A percentile compares a stretch with the other conserved stretches of the same genome.
These are phyloP conservation scores for Aphanomyces invadans DNA, from an alignment of 352 stramenopile genomes.

Conservation along the genomic window DNA sequence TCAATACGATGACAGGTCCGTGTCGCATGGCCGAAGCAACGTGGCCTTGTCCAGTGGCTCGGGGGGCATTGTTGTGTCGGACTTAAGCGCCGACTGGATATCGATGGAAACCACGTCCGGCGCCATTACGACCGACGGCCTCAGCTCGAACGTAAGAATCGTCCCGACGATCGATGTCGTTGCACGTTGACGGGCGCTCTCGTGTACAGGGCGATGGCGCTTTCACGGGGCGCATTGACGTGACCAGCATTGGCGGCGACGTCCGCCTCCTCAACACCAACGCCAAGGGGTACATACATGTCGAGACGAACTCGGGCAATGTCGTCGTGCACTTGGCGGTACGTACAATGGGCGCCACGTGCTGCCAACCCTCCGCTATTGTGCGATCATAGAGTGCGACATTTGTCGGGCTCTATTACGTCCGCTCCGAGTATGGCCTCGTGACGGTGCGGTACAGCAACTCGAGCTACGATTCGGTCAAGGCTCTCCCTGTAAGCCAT, in stretches of 20 bases:
- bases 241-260: constrained; percentile 47
- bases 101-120: constrained; percentile 39
- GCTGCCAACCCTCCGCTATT: too few relatives aligned
- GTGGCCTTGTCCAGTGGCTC: constrained; percentile 41
- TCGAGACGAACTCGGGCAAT: constrained; percentile 59
- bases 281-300: constrained; percentile 43
- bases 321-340: constrained; percentile 47
- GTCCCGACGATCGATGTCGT: not conserved
- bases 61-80: constrained; percentile 37
- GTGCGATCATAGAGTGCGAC: constrained; percentile 34
- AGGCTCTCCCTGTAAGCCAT: constrained; percentile 30
- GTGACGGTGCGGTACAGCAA: constrained; percentile 52
- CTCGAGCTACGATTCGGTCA: constrained; percentile 43
- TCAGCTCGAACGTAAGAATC: constrained; percentile 35
- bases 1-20: constrained; percentile 28
- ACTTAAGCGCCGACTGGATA: constrained; percentile 53
- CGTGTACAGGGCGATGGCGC: constrained; percentile 39
- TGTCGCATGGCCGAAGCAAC: constrained; percentile 42
- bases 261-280: constrained; percentile 44
- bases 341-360: constrained; percentile 30
- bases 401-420: constrained; percentile 57
- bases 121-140: constrained; percentile 32
- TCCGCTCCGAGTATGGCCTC: constrained; percentile 50
- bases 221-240: constrained; percentile 65
- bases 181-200: too few relatives aligned